A percentile compares a stretch with the other conserved stretches of the same genome.
Conservation (phyloP, 1,284 basidiomycete species). For the Rhodofomes roseus region DNA sequence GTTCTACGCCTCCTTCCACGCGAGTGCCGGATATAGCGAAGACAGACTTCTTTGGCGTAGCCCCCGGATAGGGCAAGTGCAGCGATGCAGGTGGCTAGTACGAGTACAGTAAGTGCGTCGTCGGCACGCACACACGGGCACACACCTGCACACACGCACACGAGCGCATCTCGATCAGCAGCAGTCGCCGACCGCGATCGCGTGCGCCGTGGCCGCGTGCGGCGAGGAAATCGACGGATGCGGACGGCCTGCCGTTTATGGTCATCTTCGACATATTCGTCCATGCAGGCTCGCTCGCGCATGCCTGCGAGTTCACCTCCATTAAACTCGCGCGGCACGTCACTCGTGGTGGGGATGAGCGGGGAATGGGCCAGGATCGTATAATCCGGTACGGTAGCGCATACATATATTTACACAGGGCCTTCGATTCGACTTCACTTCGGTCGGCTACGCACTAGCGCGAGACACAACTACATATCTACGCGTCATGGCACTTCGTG, state of each 20-base stretch:
- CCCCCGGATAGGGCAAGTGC: neutral
- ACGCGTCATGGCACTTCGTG: conserved; percentile 2
- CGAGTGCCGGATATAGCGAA: too few species aligned
- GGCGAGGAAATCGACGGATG: neutral
- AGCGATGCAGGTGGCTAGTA: too few species aligned
- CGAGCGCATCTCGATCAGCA: neutral
- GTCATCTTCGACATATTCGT: neutral
- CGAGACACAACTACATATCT: neutral
- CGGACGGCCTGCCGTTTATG: neutral
- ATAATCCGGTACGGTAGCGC: neutral
- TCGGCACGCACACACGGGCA: too few species aligned
- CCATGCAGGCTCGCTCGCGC: too few species aligned
- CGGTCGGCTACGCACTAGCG: neutral
- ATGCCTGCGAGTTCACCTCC: neutral
- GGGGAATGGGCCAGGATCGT: neutral
- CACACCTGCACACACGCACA: too few species aligned
- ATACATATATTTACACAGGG: neutral
- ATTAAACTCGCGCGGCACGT: too few species aligned
- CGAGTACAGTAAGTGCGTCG: neutral
- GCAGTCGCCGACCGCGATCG: too few species aligned
- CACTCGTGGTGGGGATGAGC: neutral
- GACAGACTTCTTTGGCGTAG: too few species aligned
- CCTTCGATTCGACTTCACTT: neutral
- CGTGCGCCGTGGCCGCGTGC: neutral
- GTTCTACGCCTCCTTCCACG: too few species aligned